These are phyloP conservation scores for Acanthochlamys bracteata DNA, from an alignment of 106 monocot genomes.

Conservation along the genomic window DNA sequence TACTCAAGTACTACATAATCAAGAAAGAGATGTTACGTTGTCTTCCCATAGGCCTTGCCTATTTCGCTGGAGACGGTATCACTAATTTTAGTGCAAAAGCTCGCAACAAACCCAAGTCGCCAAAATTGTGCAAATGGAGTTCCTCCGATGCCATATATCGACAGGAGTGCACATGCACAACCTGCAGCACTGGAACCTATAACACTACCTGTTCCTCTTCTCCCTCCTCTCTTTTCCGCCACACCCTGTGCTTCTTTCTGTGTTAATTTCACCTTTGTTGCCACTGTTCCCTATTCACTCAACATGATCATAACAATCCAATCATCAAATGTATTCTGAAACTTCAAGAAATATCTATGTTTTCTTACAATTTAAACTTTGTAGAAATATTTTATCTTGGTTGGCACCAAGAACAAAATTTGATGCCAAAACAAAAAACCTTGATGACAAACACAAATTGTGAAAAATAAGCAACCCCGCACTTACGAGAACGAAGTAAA, in stretches of 20 bases:
- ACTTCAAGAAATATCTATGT: background rate
- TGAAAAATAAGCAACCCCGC: background rate
- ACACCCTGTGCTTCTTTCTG: constrained; percentile 90
- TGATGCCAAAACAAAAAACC: background rate
- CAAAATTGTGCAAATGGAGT: constrained; percentile 38
- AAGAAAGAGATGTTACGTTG: constrained; percentile 47
- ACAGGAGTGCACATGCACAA: constrained; percentile 71
- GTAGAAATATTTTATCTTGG: too few relatives aligned
- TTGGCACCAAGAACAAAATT: background rate
- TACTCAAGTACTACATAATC: background rate
- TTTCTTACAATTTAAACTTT: too few relatives aligned
- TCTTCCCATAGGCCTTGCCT: constrained; percentile 93
- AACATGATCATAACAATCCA: background rate
- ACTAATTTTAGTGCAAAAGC: constrained; percentile 92
- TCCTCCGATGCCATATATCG: constrained; percentile 60
- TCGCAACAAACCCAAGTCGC: constrained; percentile 83
- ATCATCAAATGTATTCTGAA: too few relatives aligned
- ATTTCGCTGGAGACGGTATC: constrained; percentile 98
- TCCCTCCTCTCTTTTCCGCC: constrained; percentile 88
- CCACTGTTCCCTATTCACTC: constrained; percentile 59
- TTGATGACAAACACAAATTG: background rate
- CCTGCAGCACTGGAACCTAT: constrained; percentile 88
- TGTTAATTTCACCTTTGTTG: constrained; percentile 72
- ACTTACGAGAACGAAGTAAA: constrained; percentile 68
- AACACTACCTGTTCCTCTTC: constrained; percentile 95